phyloP scores from a whole-genome alignment of 2,329 filamentous ascomycete genomes.

The Curvularia eragrostidis region DNA sequence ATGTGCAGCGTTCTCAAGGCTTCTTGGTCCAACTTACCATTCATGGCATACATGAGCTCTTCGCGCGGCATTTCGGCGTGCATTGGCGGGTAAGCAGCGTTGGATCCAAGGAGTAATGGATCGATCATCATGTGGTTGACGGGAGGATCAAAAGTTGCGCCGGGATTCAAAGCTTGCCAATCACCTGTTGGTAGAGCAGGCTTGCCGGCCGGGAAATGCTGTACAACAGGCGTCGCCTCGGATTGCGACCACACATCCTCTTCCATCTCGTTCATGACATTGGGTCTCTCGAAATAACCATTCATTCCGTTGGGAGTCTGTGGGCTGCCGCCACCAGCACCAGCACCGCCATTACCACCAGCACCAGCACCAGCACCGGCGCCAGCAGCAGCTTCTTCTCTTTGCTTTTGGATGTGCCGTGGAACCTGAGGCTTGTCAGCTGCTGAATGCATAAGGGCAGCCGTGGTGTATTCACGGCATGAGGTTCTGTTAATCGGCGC shows the following conservation, averaged over 20 bases:
- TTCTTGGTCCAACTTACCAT: constrained; percentile 21
- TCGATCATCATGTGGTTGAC: constrained; percentile 50
- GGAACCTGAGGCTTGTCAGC: constrained; percentile 39
- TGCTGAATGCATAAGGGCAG: background rate
- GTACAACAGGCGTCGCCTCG: constrained; percentile 44
- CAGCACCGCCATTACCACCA: constrained; percentile 19
- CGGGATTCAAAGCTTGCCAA: constrained; percentile 41
- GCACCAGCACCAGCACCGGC: constrained; percentile 18
- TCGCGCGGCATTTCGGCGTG: constrained; percentile 44
- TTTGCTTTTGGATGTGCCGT: constrained; percentile 48
- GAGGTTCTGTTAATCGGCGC: background rate
- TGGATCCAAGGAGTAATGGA: constrained; percentile 43
- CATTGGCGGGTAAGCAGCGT: constrained; percentile 38
- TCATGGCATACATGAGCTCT: constrained; percentile 48
- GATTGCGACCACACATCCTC: constrained; percentile 49
- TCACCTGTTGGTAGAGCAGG: constrained; percentile 33
- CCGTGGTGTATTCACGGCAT: background rate
- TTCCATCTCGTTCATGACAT: constrained; percentile 44
- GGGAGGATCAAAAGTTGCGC: constrained; percentile 37
- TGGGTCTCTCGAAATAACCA: constrained; percentile 36
- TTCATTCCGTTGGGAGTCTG: constrained; percentile 38
- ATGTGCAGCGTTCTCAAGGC: background rate
- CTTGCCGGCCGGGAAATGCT: constrained; percentile 42
- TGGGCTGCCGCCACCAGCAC: constrained; percentile 24
- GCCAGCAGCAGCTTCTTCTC: constrained; percentile 43